Base-by-base conservation (phyloP, 805 yeast species). In the Isabelozyma heimii region DNA sequence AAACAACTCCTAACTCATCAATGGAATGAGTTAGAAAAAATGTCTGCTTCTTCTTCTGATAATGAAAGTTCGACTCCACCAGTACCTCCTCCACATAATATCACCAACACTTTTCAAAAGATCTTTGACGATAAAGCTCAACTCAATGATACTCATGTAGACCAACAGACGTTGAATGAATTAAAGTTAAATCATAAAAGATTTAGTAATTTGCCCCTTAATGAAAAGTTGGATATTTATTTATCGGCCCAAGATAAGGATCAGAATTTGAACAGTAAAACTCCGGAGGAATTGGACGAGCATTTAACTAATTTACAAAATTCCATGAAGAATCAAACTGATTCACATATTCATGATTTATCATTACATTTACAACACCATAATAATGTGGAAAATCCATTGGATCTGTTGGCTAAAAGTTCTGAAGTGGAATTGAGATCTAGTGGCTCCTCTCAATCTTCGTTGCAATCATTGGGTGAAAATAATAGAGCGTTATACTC, bases 191-290 rank as follows among this genome's bases (percentile, higher is more conserved):
- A 55, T 64, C 67, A 52, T 51, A 48, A 56, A 39, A 51, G 60
- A 47, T 55, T 56, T 57, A 49, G 67, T 58, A 60, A 66, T 64
- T 44, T 72, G 40, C 60, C 75, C 2, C 59, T 79, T 38, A 74
- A 74, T 51, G 76, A 79, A 51, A 77, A 74, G 55, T 62, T 79
- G 47, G 77, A 75, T 47, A 64, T 77, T 2, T 75, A 71, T 41
- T 61, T 79, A 13, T 63, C 63, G 28, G 53, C 50, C 35, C 16
- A 47, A 14, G 30, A 41, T 35, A 14, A 33, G 5, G 30, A 46
- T 26, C 28, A 42, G 8, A 26, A 28, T n/a, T 7, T n/a, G 13
- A 38, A 43, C 28, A 16, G 28, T 10, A 49, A 47, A 9, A 20
- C 24, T 42, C n/a, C 39, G 33, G 58, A 54, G 40, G 73, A 66